phyloP scores from a whole-genome alignment of 2,329 filamentous ascomycete species.

The Cladosporium colombiae region DNA sequence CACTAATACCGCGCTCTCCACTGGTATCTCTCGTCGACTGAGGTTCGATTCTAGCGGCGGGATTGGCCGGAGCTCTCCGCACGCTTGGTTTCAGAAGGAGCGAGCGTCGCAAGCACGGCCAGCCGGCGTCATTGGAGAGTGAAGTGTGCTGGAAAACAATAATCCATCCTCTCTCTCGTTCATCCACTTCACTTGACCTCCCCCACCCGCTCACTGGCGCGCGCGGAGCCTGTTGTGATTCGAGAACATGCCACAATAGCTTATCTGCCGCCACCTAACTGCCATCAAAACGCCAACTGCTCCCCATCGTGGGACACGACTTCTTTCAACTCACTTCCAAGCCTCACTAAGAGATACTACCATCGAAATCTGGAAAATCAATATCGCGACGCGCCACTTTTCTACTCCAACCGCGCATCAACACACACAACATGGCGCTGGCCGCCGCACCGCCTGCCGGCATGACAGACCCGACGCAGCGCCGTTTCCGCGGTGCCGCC shows the following conservation, averaged over 20 bases:
- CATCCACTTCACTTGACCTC: background rate
- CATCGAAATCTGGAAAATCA: background rate
- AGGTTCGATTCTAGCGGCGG: constrained; percentile 8
- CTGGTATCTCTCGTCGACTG: constrained; percentile 1
- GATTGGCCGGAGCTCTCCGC: constrained; percentile 3
- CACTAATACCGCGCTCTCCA: background rate
- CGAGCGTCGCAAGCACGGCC: background rate
- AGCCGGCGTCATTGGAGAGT: constrained; percentile 3
- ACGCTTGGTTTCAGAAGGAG: background rate
- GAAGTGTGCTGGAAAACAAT: background rate
- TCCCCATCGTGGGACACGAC: background rate
- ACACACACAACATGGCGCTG: constrained; percentile 51
- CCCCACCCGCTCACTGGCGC: background rate
- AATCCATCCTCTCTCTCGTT: background rate
- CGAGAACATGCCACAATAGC: constrained; percentile 1
- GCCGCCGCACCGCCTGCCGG: constrained; percentile 37
- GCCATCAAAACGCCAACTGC: background rate
- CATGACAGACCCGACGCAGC: constrained; percentile 50
- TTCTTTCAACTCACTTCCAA: background rate
- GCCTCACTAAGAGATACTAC: background rate
- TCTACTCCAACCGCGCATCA: background rate
- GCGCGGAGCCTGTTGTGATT: background rate
- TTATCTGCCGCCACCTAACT: background rate
- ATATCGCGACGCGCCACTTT: background rate
- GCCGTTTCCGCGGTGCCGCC: constrained; percentile 79